phyloP scores from a whole-genome alignment of 1,284 basidiomycete species.

The Microbotryum lychnidis-dioicae region DNA sequence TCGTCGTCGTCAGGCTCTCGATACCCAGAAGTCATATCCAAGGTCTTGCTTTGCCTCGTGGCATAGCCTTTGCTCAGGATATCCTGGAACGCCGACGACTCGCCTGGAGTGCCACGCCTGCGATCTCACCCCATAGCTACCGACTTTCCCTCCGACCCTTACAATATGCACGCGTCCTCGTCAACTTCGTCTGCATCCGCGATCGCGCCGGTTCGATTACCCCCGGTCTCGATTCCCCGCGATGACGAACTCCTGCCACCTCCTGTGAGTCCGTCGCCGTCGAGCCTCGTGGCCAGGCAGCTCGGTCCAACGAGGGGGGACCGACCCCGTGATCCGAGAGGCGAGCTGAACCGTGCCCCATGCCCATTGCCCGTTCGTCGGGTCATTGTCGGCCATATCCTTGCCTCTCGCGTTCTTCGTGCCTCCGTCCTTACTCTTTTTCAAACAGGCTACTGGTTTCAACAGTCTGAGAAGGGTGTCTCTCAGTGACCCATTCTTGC shows the following conservation, averaged over 20 bases:
- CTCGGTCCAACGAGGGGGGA: not conserved
- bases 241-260: not conserved
- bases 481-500: constrained; percentile 26
- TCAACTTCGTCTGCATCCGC: not conserved
- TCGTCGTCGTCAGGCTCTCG: too few species aligned
- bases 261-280: constrained; percentile 1
- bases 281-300: not conserved
- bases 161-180: too few species aligned
- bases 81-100: too few species aligned
- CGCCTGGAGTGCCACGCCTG: too few species aligned
- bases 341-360: not conserved
- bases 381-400: not conserved
- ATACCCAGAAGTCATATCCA: too few species aligned
- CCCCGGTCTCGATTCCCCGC: constrained; percentile 9
- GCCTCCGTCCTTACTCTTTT: not conserved
- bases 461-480: constrained; percentile 14
- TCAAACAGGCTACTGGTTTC: constrained; percentile 3
- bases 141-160: too few species aligned
- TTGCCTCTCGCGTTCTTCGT: not conserved
- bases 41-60: too few species aligned
- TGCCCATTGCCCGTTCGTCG: not conserved
- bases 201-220: constrained; percentile 8
- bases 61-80: too few species aligned
- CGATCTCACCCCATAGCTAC: too few species aligned
- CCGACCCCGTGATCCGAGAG: not conserved